Evolutionary conservation across 208 protist species (phyloP), one percentile per base, ranked within the genome.

Genomic region (Cochliopodium minus): DNA sequence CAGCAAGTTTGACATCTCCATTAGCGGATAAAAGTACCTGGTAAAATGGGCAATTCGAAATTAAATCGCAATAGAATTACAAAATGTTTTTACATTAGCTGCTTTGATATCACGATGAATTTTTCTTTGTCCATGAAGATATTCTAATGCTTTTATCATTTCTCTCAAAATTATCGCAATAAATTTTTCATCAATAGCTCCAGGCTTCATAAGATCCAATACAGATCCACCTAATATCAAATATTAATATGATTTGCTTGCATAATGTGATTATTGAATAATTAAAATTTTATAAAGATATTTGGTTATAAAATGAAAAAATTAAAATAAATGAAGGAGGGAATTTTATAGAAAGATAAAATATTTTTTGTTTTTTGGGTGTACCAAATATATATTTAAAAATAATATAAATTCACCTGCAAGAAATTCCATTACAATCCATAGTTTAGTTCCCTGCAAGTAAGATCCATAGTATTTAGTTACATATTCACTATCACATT

Each of bases 401-500:
- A n/a, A n/a, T n/a, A n/a, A n/a, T n/a, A n/a, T n/a, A 20, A n/a
- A n/a, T n/a, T n/a, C n/a, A n/a, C 81, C 85, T 5, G 63, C 77
- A 5, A 91, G 65, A 43, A 71, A 91, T 67, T 93, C 87, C 85
- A 91, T 91, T 13, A 89, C 67, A 59, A 93, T 93, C 81, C 80
- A 92, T 23, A 93, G 68, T 51, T 87, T 76, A 9, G 67, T 68
- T 22, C 67, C 79, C 34, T 82, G 73, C 22, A 88, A 20, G 45
- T 72, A 84, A 3, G 74, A 84, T 3, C 85, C 86, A 69, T 71
- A 81, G 57, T 86, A 85, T 36, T 63, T 49, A 4, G 77, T 79
- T 2, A 89, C 71, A 60, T 81, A 65, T 13, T 68, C 59, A 32
- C 71, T 79, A 25, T 86, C 65, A 53, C 75, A 83, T 47, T 79